Base-by-base conservation (phyloP, 176 grass and related monocot species). In the Zoysia japonica region DNA sequence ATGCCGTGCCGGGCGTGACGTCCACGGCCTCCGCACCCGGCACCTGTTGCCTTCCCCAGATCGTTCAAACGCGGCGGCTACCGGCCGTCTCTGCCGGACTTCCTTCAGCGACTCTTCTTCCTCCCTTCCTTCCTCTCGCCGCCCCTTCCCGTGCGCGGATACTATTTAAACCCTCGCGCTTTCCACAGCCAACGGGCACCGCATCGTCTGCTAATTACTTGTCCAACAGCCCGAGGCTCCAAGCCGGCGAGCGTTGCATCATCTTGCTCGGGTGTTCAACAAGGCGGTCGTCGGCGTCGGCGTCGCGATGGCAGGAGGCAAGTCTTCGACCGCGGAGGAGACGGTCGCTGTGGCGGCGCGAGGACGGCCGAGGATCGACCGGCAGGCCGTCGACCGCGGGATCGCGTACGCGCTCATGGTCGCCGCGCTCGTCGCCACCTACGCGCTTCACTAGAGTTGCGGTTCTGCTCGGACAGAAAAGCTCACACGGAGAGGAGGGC, bases 381-480 rank as follows among this genome's bases (percentile, higher is more conserved):
- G 64, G 40, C 84, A 88, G 68, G 80, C 72, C 61, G 85, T 94
- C 37, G 92, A 94, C 67, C 77, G 75, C 41, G 92, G 80, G 16
- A 56, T 94, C 53, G 89, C 89, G 72, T 94, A 89, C 71, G 63
- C 28, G 80, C 84, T 94, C 72, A 91, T 94, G 89, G 76, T 73
- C 36, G 49, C 74, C 40, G 89, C 86, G 11, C 92, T 94, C 68
- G 65, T 89, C 65, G 61, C 76, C 76, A 94, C 92, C 1, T 91
- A 91, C 78, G 65, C 82, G 52, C 65, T 94, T 40, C 92, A 94
- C 41, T 94, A 51, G 76, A 37, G 56, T 47, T 8, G 20, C 16
- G 7, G 40, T 28, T 43, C 62, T 7, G 71, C 61, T 74, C 36
- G n/a, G 3, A 13, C 16, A 3, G 17, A 55, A 47, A 38, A 82